These are phyloP conservation scores for Cladosporium oxysporum DNA, from an alignment of 2,329 filamentous ascomycete species.

Conservation along the genomic window DNA sequence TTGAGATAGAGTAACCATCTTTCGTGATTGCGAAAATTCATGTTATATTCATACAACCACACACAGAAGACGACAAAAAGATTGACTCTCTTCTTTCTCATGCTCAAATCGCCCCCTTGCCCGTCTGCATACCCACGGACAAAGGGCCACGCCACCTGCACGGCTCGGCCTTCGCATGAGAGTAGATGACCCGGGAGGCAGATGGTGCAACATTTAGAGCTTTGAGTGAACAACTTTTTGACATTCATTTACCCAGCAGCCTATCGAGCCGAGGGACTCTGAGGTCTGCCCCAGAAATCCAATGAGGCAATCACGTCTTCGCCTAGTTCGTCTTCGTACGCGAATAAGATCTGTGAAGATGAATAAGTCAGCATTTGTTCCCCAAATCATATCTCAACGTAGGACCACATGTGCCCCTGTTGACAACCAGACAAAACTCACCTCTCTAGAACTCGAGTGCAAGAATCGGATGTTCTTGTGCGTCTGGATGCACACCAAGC, in stretches of 20 bases:
- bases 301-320: slow-evolving; percentile 92
- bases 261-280: slow-evolving; percentile 12
- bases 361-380: slow-evolving; percentile 22
- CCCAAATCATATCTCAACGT: background rate
- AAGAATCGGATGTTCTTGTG: slow-evolving; percentile 97
- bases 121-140: background rate
- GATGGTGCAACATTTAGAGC: background rate
- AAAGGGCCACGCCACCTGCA: background rate
- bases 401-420: no score
- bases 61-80: background rate
- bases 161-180: background rate
- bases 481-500: slow-evolving; percentile 89
- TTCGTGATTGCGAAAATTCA: background rate
- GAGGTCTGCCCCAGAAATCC: slow-evolving; percentile 77
- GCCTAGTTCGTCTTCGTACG: slow-evolving; percentile 92
- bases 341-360: slow-evolving; percentile 78
- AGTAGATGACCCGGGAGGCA: no score
- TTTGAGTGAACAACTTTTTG: background rate
- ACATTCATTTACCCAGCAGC: background rate
- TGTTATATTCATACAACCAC: slow-evolving; percentile 19
- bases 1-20: background rate
- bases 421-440: slow-evolving; percentile 48
- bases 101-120: background rate
- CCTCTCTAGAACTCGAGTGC: slow-evolving; percentile 95
- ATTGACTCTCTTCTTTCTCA: background rate